Percentiles rank a stretch among this genome's conserved stretches.
These are phyloP conservation scores for Ilyonectria mors-panacis DNA, from an alignment of 2,329 filamentous ascomycete genomes.

Conservation along the genomic window DNA sequence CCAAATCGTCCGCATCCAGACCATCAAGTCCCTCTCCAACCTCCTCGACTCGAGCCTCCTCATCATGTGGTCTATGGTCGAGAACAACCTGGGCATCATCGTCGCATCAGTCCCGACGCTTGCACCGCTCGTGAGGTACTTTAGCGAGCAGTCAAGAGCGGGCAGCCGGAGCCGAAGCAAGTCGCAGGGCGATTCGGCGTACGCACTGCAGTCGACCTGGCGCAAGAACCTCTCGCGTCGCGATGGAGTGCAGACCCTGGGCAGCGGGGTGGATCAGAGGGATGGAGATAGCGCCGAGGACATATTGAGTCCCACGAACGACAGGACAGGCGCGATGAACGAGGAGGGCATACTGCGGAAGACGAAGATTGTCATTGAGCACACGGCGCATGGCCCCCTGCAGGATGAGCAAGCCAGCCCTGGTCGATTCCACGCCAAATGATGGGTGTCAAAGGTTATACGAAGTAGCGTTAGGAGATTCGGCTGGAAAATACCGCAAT, in stretches of 20 bases:
- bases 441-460: too few species aligned
- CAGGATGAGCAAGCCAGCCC: too few species aligned
- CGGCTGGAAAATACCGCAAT: too few species aligned
- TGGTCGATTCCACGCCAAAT: too few species aligned
- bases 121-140: constrained; percentile 58
- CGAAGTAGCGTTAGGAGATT: too few species aligned
- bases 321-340: too few species aligned
- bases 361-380: too few species aligned
- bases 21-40: constrained; percentile 60
- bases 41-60: constrained; percentile 60
- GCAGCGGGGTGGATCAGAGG: constrained; percentile 19
- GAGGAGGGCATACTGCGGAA: too few species aligned
- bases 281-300: neutral
- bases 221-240: constrained; percentile 24
- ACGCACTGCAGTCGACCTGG: constrained; percentile 47
- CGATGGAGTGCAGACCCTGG: constrained; percentile 41
- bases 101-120: constrained; percentile 60
- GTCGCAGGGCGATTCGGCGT: constrained; percentile 35
- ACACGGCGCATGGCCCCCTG: too few species aligned
- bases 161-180: constrained; percentile 37
- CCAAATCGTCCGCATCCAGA: constrained; percentile 66
- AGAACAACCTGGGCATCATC: constrained; percentile 61
- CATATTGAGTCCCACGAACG: neutral
- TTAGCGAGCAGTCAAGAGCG: constrained; percentile 48
- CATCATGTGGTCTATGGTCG: constrained; percentile 63